Evolutionary conservation across 352 stramenopile genomes (phyloP).

Genomic region (Phytophthora ramorum): DNA sequence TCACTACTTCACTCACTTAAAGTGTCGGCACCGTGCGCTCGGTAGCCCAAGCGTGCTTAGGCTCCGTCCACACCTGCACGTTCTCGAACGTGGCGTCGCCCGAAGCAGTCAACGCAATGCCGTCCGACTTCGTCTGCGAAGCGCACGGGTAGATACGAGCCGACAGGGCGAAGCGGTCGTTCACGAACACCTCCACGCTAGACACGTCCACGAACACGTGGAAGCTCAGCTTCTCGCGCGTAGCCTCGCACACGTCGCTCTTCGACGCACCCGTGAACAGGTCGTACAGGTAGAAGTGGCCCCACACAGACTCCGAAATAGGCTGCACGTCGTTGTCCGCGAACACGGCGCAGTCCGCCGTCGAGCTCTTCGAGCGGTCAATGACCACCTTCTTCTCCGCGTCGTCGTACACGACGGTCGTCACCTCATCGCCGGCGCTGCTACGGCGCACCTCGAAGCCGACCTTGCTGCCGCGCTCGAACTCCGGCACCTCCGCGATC

Average conservation of each 20-base stretch:
- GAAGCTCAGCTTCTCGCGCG: conserved; percentile 60
- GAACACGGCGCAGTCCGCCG: conserved; percentile 54
- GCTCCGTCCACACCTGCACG: conserved; percentile 69
- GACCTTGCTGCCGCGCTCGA: conserved; percentile 54
- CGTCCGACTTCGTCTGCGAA: conserved; percentile 50
- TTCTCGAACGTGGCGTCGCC: conserved; percentile 61
- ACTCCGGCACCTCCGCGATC: conserved; percentile 49
- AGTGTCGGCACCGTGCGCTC: conserved; percentile 44
- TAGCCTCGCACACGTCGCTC: conserved; percentile 40
- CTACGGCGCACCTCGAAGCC: conserved; percentile 68
- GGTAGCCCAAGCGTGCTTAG: conserved; percentile 66
- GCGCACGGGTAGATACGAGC: conserved; percentile 73
- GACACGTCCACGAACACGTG: conserved; percentile 76
- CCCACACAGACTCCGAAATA: conserved; percentile 41
- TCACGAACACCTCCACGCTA: conserved; percentile 77
- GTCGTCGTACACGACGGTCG: conserved; percentile 72
- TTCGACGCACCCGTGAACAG: conserved; percentile 35
- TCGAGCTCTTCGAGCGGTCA: conserved; percentile 59
- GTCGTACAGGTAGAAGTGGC: conserved; percentile 72
- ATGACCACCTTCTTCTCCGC: conserved; percentile 65
- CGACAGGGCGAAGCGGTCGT: conserved; percentile 70
- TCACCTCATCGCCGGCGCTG: conserved; percentile 52
- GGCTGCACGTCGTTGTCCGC: conserved; percentile 40
- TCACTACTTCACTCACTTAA: too few relatives aligned
- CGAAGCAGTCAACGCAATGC: conserved; percentile 59